Conservation (phyloP, 1,284 basidiomycete species). For the Trichosporon sp. region DNA sequence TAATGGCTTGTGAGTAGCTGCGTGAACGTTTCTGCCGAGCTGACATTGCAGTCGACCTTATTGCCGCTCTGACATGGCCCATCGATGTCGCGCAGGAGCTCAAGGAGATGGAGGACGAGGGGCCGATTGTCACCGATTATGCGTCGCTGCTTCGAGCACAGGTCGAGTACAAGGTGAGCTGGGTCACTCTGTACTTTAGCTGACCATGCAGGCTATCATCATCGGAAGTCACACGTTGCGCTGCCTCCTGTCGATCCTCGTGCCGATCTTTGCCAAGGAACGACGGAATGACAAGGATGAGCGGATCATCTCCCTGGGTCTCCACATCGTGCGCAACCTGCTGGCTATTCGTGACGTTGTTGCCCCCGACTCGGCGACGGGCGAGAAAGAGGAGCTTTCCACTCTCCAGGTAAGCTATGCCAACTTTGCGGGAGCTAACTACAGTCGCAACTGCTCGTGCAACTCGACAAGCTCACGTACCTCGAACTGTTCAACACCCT, state of each 20-base stretch:
- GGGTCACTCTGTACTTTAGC: background rate
- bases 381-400: constrained; percentile 74
- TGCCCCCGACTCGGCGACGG: constrained; percentile 67
- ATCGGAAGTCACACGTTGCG: constrained; percentile 67
- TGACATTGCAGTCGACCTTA: constrained; percentile 66
- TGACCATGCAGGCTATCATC: constrained; percentile 57
- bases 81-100: constrained; percentile 90
- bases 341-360: constrained; percentile 83
- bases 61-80: constrained; percentile 96
- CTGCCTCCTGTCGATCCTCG: constrained; percentile 68
- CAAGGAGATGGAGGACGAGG: constrained; percentile 73
- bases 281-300: constrained; percentile 74
- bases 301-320: constrained; percentile 82
- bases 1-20: constrained; percentile 66
- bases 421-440: constrained; percentile 25
- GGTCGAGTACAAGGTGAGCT: constrained; percentile 75
- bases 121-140: constrained; percentile 78
- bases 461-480: constrained; percentile 71
- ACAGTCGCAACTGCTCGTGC: constrained; percentile 68
- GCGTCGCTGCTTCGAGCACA: constrained; percentile 78
- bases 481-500: constrained; percentile 79
- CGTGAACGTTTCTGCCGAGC: background rate
- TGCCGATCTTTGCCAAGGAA: constrained; percentile 69
- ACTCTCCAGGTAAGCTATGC: constrained; percentile 63
- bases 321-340: constrained; percentile 86